Base-by-base conservation (phyloP, 1,139 yeast genomes). In the Pichia sp. region DNA sequence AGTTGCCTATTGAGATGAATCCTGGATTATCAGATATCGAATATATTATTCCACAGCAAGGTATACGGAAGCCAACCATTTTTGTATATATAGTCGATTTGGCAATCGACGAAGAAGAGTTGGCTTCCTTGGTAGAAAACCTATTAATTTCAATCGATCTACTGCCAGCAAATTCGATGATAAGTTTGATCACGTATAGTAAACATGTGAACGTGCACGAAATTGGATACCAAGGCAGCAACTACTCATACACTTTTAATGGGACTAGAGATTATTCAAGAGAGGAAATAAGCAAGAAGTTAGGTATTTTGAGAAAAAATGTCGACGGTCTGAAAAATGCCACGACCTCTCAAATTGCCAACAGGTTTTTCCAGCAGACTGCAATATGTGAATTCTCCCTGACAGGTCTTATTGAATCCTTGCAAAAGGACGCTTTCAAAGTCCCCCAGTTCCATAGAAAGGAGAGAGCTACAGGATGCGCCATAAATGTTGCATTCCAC, bases 71-170 rank as follows among this genome's bases (percentile, higher is more conserved):
- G 32, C 81, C 84, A 0, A 80, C 79, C 2, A 75, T 85, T 5
- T 85, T 82, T 64, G 64, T 85, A 40, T 84, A 76, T 62, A 82
- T 85, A n/a, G 81, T 87, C 31, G 95, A 87, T 68, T 76, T 86
- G 0, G 81, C 89, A 61, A 72, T 81, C 51, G 85, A 79, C 46
- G 72, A 69, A 11, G 75, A 72, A 46, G 63, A 61, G 36, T 64
- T 79, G n/a, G 81, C 76, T 51, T 77, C 86, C 1, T 69, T 87
- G 57, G 80, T 78, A 59, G 88, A 84, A 49, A 75, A 83, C 5
- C 67, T 87, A 31, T 62, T 76, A 10, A 70, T 76, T 29, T 77
- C 86, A 2, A 68, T 87, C 56, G 76, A 80, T 57, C 72, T 84
- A 56, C 70, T 86, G 29, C 92, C 92, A 0, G 79, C 80, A 32